phyloP scores from a whole-genome alignment of 2,329 filamentous ascomycete genomes.

The Teratosphaeria destructans region DNA sequence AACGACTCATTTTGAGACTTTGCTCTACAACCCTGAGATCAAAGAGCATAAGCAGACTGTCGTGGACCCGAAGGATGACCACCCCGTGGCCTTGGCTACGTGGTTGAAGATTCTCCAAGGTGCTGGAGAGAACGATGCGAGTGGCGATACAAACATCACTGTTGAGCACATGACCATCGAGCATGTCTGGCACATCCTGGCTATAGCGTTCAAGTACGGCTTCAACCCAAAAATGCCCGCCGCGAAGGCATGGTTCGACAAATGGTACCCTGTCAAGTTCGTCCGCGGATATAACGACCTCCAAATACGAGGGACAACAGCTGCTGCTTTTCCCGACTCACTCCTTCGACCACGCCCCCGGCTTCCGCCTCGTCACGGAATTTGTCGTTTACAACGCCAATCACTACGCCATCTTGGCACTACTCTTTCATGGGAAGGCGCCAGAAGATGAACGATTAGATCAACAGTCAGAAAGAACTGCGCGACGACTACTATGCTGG shows the following conservation, averaged over 20 bases:
- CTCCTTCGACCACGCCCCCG: slow-evolving; percentile 21
- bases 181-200: slow-evolving; percentile 9
- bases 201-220: slow-evolving; percentile 9
- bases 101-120: slow-evolving; percentile 12
- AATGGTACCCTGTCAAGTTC: slow-evolving; percentile 4
- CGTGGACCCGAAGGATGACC: slow-evolving; percentile 7
- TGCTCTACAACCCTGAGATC: slow-evolving; percentile 1
- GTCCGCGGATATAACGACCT: not conserved
- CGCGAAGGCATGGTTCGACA: slow-evolving; percentile 7
- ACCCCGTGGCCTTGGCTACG: slow-evolving; percentile 1
- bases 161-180: not conserved
- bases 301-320: slow-evolving; percentile 7
- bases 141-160: not conserved
- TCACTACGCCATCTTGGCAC: slow-evolving; percentile 23
- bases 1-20: slow-evolving; percentile 1
- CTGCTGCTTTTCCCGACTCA: slow-evolving; percentile 22
- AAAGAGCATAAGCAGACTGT: slow-evolving; percentile 2
- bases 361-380: slow-evolving; percentile 20
- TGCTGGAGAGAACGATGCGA: not conserved
- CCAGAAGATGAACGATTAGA: slow-evolving; percentile 9
- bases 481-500: not conserved
- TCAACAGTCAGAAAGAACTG: not conserved
- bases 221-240: slow-evolving; percentile 1
- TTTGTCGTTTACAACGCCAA: slow-evolving; percentile 23
- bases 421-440: slow-evolving; percentile 15